Conservation (phyloP, 148 eudicot genomes). For the Amaranthus hypochondriacus region DNA sequence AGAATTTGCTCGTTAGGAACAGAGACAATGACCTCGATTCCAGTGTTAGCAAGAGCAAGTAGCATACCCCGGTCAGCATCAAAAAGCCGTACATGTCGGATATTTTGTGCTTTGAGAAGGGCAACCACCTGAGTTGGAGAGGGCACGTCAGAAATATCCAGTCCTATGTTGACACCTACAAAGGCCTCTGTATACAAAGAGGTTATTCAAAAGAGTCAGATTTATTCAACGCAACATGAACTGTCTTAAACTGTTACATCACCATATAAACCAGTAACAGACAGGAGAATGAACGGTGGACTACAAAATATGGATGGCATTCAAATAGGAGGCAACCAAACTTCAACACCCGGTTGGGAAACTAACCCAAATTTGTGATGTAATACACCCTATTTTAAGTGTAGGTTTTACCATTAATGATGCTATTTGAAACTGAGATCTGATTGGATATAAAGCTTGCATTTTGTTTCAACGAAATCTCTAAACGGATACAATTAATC, state of each 20-base stretch:
- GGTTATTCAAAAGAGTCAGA: not conserved
- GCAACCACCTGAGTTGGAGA: constrained; percentile 74
- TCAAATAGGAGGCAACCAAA: too few species aligned
- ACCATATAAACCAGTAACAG: not conserved
- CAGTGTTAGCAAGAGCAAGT: constrained; percentile 71
- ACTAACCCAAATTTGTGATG: too few species aligned
- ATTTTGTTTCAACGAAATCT: too few species aligned
- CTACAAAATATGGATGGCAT: too few species aligned
- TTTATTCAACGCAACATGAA: not conserved
- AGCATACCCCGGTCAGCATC: constrained; percentile 77
- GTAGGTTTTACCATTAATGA: too few species aligned
- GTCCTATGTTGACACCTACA: constrained; percentile 83
- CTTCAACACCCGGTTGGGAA: too few species aligned
- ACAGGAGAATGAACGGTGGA: not conserved
- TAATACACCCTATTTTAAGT: too few species aligned
- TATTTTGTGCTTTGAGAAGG: constrained; percentile 78
- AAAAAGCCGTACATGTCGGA: constrained; percentile 66
- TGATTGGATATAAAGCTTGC: too few species aligned
- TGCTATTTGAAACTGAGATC: too few species aligned
- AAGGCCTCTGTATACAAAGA: constrained; percentile 48
- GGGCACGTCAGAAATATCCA: constrained; percentile 67
- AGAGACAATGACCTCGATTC: constrained; percentile 68
- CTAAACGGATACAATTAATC: too few species aligned
- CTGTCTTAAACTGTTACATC: too few species aligned
- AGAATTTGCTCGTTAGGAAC: constrained; percentile 84